phyloP scores from a whole-genome alignment of 306 rosid species.

The Cucumis cinereus region DNA sequence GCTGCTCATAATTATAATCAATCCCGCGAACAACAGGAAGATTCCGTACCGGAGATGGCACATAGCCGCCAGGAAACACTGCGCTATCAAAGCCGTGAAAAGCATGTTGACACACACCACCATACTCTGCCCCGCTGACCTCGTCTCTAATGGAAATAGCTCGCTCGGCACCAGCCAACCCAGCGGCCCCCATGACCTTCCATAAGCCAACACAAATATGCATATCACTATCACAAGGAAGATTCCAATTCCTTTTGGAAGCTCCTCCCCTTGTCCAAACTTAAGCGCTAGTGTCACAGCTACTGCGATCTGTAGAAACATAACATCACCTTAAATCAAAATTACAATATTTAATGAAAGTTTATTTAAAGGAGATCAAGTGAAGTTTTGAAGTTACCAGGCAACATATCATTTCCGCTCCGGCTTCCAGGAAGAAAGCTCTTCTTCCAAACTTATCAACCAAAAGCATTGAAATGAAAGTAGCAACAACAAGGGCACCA shows the following conservation, averaged over 20 bases:
- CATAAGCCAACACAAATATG: conserved; percentile 84
- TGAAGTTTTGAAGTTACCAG: conserved; percentile 48
- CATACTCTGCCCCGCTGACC: conserved; percentile 91
- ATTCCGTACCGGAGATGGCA: conserved; percentile 88
- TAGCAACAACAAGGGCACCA: conserved; percentile 67
- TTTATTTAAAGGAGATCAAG: not conserved
- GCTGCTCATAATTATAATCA: conserved; percentile 58
- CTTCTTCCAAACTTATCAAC: conserved; percentile 90
- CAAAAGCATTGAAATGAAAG: conserved; percentile 68
- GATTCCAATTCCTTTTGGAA: conserved; percentile 45
- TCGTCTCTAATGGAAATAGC: conserved; percentile 79
- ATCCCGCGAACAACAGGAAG: conserved; percentile 61
- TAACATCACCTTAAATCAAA: not conserved
- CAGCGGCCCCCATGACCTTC: conserved; percentile 97
- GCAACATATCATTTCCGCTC: conserved; percentile 79
- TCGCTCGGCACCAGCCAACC: conserved; percentile 98
- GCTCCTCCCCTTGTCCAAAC: conserved; percentile 65
- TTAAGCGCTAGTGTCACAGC: conserved; percentile 51
- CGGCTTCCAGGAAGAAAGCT: conserved; percentile 87
- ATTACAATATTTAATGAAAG: too few relatives aligned
- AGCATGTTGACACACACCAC: conserved; percentile 90
- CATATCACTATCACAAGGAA: conserved; percentile 65
- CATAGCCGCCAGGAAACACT: conserved; percentile 58
- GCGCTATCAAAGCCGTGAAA: conserved; percentile 87
- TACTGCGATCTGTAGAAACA: conserved; percentile 40